Conservation (phyloP, 257 asterid genomes). For the Paraleonurus japonicus region DNA sequence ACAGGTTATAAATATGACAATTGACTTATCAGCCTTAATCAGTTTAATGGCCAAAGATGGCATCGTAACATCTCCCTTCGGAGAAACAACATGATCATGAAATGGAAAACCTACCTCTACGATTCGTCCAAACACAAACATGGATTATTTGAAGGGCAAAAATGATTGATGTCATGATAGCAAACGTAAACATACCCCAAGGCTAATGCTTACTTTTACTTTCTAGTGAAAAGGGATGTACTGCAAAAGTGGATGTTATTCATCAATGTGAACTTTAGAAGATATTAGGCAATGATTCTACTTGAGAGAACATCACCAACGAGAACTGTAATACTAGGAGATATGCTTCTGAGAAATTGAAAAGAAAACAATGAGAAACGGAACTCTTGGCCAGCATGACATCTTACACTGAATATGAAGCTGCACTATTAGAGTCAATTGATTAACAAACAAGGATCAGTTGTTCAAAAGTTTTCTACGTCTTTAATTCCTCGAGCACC, state of each 20-base stretch:
- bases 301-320: neutral
- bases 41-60: neutral
- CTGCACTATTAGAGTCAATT: neutral
- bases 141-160: neutral
- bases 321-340: neutral
- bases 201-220: neutral
- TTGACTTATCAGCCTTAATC: neutral
- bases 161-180: neutral
- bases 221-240: neutral
- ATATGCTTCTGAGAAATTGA: neutral
- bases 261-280: neutral
- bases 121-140: neutral
- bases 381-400: neutral
- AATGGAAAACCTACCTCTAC: neutral
- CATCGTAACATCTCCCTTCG: neutral
- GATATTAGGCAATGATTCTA: neutral
- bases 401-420: neutral
- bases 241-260: neutral
- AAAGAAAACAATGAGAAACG: neutral
- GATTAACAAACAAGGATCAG: neutral
- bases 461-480: neutral
- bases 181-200: neutral
- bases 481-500: neutral
- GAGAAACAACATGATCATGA: no score
- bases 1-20: neutral